Base-by-base conservation (phyloP, 202 grass and related monocot genomes). In the Alloteropsis angusta region DNA sequence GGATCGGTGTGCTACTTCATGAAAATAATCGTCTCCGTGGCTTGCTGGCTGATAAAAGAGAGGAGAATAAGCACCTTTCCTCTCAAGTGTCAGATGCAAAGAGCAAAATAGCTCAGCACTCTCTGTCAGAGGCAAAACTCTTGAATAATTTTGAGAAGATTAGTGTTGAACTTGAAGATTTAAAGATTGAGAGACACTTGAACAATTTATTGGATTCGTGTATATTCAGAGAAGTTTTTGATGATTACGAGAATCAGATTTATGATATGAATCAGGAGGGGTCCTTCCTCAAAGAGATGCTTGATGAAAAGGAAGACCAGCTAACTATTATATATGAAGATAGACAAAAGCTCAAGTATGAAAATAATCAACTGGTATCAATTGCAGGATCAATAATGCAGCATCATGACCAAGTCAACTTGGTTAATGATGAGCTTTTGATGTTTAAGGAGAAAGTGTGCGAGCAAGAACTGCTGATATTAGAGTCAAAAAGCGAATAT, bases 331-430 rank as follows among this genome's bases (percentile, higher is more conserved):
- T 79, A 74, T 77, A 88, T 49, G 75, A 87, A 74, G 84, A 95
- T 21, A 90, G 85, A 35, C 74, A 86, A 65, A 94, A 89, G 50
- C 74, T 98, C 30, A 90, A 95, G 78, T 81, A 83, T 42, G 83
- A 94, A 86, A 90, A 89, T 59, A 76, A 87, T 46, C 88, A 86
- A 63, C 84, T 98, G n/a, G 62, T 77, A 37, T 72, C 78, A 54
- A 87, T 89, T 34, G 84, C 70, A 50, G 65, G 64, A 36, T 97
- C 91, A 8, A 85, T 95, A 45, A 71, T 87, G 49, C 79, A 86
- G 47, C 89, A 95, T 48, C 90, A 90, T 45, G 86, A 88, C 52
- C 90, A 98, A 90, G 69, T 87, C 53, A 85, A 94, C 53, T 47
- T 93, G 62, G 84, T 81, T 64, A 64, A 82, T 23, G 80, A 87